Percentiles rank a stretch among this genome's conserved stretches.
phyloP scores from a whole-genome alignment of 768 basidiomycete species.

The Tephrocybe sp. region DNA sequence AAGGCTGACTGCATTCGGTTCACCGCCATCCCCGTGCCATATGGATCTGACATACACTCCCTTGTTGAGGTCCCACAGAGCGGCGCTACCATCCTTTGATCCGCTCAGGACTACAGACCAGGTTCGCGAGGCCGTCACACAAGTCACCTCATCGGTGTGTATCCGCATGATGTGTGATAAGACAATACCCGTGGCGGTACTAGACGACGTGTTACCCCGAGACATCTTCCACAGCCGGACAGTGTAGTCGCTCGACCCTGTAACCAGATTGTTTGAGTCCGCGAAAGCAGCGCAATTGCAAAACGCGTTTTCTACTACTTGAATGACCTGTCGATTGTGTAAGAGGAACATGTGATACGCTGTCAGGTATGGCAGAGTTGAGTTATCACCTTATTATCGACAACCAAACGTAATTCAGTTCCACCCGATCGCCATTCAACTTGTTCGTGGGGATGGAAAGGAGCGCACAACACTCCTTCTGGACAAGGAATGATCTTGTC shows the following conservation, averaged over 20 bases:
- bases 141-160: constrained; percentile 66
- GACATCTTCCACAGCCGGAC: constrained; percentile 79
- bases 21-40: constrained; percentile 54
- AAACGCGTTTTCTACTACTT: constrained; percentile 72
- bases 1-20: constrained; percentile 51
- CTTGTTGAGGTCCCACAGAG: constrained; percentile 87
- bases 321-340: constrained; percentile 48
- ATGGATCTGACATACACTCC: constrained; percentile 80
- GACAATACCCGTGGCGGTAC: constrained; percentile 27
- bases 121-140: constrained; percentile 67
- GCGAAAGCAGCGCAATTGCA: constrained; percentile 79
- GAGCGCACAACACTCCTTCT: constrained; percentile 54
- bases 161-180: constrained; percentile 79
- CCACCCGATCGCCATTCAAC: constrained; percentile 62
- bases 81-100: constrained; percentile 81
- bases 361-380: too few relatives aligned
- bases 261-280: constrained; percentile 68
- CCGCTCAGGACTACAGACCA: constrained; percentile 88
- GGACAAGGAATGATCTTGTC: constrained; percentile 63
- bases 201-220: constrained; percentile 31
- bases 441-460: constrained; percentile 62
- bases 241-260: constrained; percentile 76
- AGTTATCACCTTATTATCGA: constrained; percentile 55
- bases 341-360: not conserved
- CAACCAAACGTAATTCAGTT: constrained; percentile 57